phyloP scores from a whole-genome alignment of 169 alveolate species.

The Eimeria necatrix region DNA sequence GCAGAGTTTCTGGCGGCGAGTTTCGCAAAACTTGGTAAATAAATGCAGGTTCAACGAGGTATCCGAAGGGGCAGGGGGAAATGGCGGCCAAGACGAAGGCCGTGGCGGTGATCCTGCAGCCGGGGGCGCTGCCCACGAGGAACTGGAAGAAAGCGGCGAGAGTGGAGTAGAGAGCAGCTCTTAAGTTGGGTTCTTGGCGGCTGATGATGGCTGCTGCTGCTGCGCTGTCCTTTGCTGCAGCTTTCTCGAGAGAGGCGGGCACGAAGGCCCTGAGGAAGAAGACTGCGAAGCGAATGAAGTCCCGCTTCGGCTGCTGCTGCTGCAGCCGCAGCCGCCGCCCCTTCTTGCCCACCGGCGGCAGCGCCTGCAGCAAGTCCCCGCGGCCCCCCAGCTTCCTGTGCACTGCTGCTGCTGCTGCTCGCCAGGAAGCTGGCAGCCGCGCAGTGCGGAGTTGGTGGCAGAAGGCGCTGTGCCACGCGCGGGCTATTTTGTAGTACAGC shows the following conservation, averaged over 20 bases:
- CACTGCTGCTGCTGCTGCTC: not conserved
- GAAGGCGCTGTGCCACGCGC: not conserved
- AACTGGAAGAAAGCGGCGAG: not conserved
- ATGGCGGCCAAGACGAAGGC: conserved; percentile 6
- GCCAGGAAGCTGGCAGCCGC: conserved; percentile 3
- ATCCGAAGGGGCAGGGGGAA: conserved; percentile 44
- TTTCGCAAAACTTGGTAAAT: not conserved
- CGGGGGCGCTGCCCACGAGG: not conserved
- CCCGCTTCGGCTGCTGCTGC: not conserved
- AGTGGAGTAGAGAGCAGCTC: not conserved
- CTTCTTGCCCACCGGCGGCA: not conserved
- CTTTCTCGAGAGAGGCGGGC: not conserved
- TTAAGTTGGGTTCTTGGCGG: not conserved
- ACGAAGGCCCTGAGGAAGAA: not conserved
- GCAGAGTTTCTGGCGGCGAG: not conserved
- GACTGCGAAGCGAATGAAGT: not conserved
- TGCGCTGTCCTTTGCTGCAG: not conserved
- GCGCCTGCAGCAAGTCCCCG: not conserved
- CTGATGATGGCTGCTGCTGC: not conserved
- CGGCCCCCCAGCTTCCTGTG: conserved; percentile 7
- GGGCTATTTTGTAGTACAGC: not conserved
- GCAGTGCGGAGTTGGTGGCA: not conserved
- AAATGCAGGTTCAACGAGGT: not conserved
- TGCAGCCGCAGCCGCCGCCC: not conserved
- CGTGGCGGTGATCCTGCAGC: not conserved